Evolutionary conservation across 1,284 basidiomycete species (phyloP).

Genomic region (Papiliotrema fonsecae): DNA sequence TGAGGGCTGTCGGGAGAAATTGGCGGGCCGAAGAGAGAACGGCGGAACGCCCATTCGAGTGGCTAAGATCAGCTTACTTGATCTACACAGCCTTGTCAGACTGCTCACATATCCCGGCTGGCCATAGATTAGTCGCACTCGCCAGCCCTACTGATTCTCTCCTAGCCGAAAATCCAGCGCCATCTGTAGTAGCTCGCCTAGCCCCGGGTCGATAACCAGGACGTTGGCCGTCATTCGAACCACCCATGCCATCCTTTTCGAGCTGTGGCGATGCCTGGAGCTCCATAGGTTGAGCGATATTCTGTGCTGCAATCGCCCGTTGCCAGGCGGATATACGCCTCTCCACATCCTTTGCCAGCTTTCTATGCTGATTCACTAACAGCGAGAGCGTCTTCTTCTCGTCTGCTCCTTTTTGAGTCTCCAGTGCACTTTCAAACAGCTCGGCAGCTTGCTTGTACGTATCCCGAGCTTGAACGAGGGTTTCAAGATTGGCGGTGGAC

Average conservation of each 20-base stretch:
- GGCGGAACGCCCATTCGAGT: slow-evolving; percentile 1
- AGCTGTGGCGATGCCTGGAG: too few species aligned
- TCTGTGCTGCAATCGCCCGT: background rate
- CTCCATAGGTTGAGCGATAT: too few species aligned
- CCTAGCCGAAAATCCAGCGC: background rate
- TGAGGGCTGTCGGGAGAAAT: background rate
- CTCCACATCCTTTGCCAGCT: slow-evolving; percentile 38
- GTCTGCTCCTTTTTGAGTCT: slow-evolving; percentile 16
- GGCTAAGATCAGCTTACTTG: background rate
- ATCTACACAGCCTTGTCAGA: background rate
- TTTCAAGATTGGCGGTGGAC: slow-evolving; percentile 10
- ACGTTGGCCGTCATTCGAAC: background rate
- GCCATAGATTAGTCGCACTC: slow-evolving; percentile 6
- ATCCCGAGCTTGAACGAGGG: slow-evolving; percentile 24
- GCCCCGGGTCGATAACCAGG: slow-evolving; percentile 2
- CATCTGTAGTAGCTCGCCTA: background rate
- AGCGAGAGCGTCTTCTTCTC: slow-evolving; percentile 35
- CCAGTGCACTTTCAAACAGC: slow-evolving; percentile 30
- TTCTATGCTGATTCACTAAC: slow-evolving; percentile 41
- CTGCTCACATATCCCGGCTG: slow-evolving; percentile 9
- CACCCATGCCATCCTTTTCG: background rate
- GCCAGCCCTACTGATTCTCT: slow-evolving; percentile 1
- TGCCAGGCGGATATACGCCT: slow-evolving; percentile 23
- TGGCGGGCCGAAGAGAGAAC: slow-evolving; percentile 1
- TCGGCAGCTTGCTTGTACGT: slow-evolving; percentile 37